Conservation (phyloP, 2,329 filamentous ascomycete genomes). For the Emmonsiellopsis sp. region DNA sequence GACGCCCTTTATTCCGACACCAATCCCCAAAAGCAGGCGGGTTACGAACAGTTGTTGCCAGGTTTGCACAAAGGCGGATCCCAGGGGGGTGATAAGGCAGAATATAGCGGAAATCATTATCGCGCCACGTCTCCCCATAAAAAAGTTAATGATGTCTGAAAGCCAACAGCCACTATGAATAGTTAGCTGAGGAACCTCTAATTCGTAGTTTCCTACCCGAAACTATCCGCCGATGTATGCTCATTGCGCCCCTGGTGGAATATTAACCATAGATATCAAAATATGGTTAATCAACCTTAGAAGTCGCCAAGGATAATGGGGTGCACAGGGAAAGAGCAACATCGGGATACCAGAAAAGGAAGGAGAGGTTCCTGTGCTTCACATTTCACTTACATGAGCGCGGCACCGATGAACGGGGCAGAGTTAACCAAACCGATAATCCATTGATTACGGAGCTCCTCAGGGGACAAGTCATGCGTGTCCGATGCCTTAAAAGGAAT, state of each 20-base stretch:
- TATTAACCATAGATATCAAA: no score
- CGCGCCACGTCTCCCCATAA: constrained; percentile 51
- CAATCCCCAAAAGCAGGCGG: constrained; percentile 50
- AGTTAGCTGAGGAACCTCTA: constrained; percentile 1
- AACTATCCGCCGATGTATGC: no score
- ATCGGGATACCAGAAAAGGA: not conserved
- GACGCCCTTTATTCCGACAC: constrained; percentile 53
- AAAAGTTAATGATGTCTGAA: constrained; percentile 54
- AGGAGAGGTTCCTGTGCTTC: not conserved
- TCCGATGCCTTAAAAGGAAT: no score
- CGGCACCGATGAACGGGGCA: constrained; percentile 45
- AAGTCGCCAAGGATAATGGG: not conserved
- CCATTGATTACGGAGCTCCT: constrained; percentile 36
- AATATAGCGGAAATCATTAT: constrained; percentile 57
- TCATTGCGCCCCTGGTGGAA: no score
- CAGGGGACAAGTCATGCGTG: no score
- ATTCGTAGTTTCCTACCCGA: not conserved
- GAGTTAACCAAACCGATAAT: constrained; percentile 59
- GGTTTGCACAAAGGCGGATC: constrained; percentile 49
- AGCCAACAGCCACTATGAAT: constrained; percentile 52
- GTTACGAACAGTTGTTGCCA: constrained; percentile 50
- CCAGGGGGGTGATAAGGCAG: constrained; percentile 58
- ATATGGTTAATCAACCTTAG: no score
- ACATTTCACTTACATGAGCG: constrained; percentile 32
- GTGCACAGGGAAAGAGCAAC: no score